These are phyloP conservation scores for Lunularia cruciata DNA, from an alignment of 225 moss, liverwort and hornwort genomes.

Conservation along the genomic window DNA sequence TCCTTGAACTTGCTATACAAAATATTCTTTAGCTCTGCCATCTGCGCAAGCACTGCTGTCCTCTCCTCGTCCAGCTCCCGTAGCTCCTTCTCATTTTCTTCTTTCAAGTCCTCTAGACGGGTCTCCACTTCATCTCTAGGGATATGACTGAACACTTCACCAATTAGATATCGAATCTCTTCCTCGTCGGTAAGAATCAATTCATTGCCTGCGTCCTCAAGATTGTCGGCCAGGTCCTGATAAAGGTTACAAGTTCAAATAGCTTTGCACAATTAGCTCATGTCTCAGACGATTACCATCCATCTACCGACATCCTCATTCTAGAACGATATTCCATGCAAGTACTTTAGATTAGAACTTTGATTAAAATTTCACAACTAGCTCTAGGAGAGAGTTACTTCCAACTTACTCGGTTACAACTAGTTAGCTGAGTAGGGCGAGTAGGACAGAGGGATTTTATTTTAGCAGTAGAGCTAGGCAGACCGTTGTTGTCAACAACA, in stretches of 20 bases:
- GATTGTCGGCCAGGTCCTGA: conserved; percentile 62
- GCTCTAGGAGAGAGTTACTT: no score
- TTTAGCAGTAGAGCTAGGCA: no score
- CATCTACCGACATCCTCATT: no score
- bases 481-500: no score
- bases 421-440: no score
- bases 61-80: conserved; percentile 61
- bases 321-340: no score
- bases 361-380: no score
- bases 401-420: no score
- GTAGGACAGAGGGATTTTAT: no score
- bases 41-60: conserved; percentile 65
- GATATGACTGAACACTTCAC: conserved; percentile 90
- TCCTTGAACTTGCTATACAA: conserved; percentile 92
- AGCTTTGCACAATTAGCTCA: no score
- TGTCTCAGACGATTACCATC: no score
- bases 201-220: conserved; percentile 96
- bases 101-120: conserved; percentile 65
- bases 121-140: conserved; percentile 72
- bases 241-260: no score
- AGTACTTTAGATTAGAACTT: background rate
- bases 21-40: conserved; percentile 80
- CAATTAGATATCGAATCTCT: conserved; percentile 79
- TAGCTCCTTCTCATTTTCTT: conserved; percentile 64
- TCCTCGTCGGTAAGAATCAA: conserved; percentile 93